phyloP scores from a whole-genome alignment of 495 filamentous ascomycete species.

The Annulohypoxylon nitens region DNA sequence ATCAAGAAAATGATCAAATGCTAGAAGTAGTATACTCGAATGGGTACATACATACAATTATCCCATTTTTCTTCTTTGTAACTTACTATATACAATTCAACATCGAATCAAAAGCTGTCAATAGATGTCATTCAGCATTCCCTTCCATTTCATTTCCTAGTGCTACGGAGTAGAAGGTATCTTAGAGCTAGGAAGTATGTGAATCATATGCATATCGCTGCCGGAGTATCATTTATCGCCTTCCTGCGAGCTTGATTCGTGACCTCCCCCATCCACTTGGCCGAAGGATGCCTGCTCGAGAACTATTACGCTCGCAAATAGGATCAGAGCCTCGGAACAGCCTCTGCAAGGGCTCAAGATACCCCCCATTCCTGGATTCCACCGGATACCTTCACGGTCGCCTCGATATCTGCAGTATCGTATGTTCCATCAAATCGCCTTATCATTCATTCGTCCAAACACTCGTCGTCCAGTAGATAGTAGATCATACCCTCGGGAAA shows the following conservation, averaged over 20 bases:
- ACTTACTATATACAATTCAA: neutral
- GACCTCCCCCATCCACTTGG: constrained; percentile 17
- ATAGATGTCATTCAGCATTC: constrained; percentile 19
- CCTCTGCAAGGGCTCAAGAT: neutral
- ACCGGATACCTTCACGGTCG: constrained; percentile 7
- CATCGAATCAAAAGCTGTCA: constrained; percentile 1
- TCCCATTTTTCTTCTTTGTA: neutral
- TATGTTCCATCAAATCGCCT: constrained; percentile 35
- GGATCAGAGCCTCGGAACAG: constrained; percentile 1
- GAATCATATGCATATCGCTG: constrained; percentile 20
- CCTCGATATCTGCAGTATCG: constrained; percentile 1
- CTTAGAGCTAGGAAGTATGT: constrained; percentile 11
- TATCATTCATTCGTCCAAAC: constrained; percentile 27
- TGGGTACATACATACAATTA: neutral
- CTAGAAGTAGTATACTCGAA: neutral
- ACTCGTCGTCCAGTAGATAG: constrained; percentile 21
- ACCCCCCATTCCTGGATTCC: neutral
- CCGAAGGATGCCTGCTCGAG: constrained; percentile 16
- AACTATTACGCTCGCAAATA: neutral
- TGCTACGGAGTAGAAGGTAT: constrained; percentile 26
- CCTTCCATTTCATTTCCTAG: constrained; percentile 34
- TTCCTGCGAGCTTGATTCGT: constrained; percentile 5
- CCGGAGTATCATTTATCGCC: constrained; percentile 2
- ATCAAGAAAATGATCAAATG: neutral
- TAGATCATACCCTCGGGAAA: constrained; percentile 29